phyloP scores from a whole-genome alignment of 1,284 basidiomycete genomes.

The Pisolithus thermaeus region DNA sequence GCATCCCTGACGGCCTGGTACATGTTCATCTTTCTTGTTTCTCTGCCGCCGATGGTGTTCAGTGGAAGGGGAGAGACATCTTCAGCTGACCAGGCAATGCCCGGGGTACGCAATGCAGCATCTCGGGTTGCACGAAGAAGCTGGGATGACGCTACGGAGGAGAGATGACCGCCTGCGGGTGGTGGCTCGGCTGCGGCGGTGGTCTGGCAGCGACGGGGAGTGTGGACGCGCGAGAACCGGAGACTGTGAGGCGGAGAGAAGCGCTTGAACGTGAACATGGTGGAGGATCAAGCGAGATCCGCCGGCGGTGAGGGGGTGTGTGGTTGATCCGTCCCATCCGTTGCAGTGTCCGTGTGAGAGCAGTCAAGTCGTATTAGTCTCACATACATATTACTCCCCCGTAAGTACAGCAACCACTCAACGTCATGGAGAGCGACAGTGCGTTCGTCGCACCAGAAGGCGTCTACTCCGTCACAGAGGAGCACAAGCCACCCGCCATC shows the following conservation, averaged over 20 bases:
- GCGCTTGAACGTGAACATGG: background rate
- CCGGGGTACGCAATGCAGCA: conserved; percentile 64
- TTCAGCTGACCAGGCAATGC: conserved; percentile 65
- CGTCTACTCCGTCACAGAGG: conserved; percentile 80
- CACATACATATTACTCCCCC: no score
- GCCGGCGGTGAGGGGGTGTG: no score
- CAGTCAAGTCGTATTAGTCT: no score
- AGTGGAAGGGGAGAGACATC: conserved; percentile 38
- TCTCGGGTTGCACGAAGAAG: conserved; percentile 61
- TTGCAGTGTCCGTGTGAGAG: background rate
- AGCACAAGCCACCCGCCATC: conserved; percentile 59
- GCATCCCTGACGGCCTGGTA: conserved; percentile 90
- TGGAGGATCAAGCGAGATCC: background rate
- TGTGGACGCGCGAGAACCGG: conserved; percentile 3
- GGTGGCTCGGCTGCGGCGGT: conserved; percentile 43
- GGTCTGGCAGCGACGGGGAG: conserved; percentile 40
- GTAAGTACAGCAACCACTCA: background rate
- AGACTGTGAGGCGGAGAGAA: background rate
- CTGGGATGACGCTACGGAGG: conserved; percentile 59
- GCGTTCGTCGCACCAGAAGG: conserved; percentile 84
- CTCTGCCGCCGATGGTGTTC: conserved; percentile 63
- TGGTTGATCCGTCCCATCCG: no score
- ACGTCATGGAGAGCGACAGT: conserved; percentile 67
- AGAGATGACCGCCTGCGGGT: conserved; percentile 67
- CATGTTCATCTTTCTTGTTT: conserved; percentile 87